A percentile compares a stretch with the other conserved stretches of the same genome.
Conservation (phyloP, 768 basidiomycete genomes). For the Amanita pallidorosea region DNA sequence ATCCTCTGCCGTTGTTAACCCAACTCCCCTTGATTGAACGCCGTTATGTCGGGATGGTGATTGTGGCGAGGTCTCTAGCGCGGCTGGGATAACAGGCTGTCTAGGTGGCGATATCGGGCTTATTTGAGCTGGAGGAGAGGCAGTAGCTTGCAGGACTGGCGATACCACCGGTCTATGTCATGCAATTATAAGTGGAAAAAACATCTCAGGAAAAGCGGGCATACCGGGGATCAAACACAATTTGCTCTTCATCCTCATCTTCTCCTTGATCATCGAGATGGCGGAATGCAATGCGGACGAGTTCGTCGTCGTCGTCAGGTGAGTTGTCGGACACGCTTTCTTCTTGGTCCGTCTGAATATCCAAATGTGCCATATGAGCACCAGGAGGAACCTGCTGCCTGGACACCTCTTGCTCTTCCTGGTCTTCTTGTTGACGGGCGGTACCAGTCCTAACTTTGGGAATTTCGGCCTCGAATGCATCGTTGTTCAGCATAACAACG, state of each 20-base stretch:
- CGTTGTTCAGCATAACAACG: conserved; percentile 21
- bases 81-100: conserved; percentile 16
- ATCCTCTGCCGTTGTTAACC: conserved; percentile 55
- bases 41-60: conserved; percentile 20
- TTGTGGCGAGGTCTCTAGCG: conserved; percentile 15
- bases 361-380: not conserved
- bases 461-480: conserved; percentile 17
- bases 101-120: conserved; percentile 25
- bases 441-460: conserved; percentile 8
- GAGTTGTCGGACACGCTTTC: conserved; percentile 5
- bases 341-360: not conserved
- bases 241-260: conserved; percentile 53
- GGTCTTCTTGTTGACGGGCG: not conserved
- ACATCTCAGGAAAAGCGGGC: not conserved
- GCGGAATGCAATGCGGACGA: conserved; percentile 58
- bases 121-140: conserved; percentile 22
- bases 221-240: conserved; percentile 67
- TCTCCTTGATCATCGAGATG: conserved; percentile 28
- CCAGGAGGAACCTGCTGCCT: conserved; percentile 13
- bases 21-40: conserved; percentile 12
- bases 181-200: not conserved
- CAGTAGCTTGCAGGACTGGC: conserved; percentile 13
- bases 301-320: conserved; percentile 51
- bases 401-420: conserved; percentile 8
- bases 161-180: conserved; percentile 17